Percentiles rank a stretch among this genome's conserved stretches.
Evolutionary conservation across 352 stramenopile species (phyloP).

Genomic region (Globisporangium spiculum): DNA sequence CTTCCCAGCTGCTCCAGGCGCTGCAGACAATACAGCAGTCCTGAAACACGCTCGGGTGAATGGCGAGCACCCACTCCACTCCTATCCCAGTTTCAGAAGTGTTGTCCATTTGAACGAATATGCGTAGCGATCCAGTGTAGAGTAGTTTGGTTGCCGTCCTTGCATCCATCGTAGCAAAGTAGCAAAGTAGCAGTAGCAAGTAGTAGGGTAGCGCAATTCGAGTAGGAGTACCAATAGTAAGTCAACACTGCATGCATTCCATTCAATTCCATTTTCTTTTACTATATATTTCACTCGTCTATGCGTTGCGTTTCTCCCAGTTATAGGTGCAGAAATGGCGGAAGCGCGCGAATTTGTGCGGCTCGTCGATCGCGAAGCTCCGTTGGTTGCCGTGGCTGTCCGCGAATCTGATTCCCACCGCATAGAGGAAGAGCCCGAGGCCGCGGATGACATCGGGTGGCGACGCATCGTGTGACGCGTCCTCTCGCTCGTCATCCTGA

Average conservation of each 20-base stretch:
- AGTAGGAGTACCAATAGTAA: constrained; percentile 1
- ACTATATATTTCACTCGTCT: background rate
- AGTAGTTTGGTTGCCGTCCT: constrained; percentile 12
- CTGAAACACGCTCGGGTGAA: constrained; percentile 2
- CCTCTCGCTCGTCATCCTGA: background rate
- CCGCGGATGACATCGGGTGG: constrained; percentile 37
- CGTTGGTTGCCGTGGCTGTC: constrained; percentile 26
- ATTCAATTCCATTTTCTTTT: constrained; percentile 7
- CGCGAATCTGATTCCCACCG: constrained; percentile 38
- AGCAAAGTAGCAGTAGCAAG: constrained; percentile 11
- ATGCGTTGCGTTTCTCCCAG: constrained; percentile 17
- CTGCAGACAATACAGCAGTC: constrained; percentile 34
- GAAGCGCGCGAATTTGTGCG: constrained; percentile 58
- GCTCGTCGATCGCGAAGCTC: constrained; percentile 43
- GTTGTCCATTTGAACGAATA: constrained; percentile 14
- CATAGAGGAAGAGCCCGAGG: constrained; percentile 50
- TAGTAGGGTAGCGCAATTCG: constrained; percentile 6
- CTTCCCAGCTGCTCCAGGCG: constrained; percentile 57
- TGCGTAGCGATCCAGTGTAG: constrained; percentile 15
- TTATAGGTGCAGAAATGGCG: constrained; percentile 61
- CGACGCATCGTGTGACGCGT: background rate
- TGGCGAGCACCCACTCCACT: background rate
- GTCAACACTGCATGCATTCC: background rate
- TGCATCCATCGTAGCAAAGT: constrained; percentile 6
- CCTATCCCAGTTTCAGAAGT: constrained; percentile 1